Evolutionary conservation across 257 asterid genomes (phyloP), one percentile per base, ranked within the genome.

Genomic region (Penstemon newberryi): DNA sequence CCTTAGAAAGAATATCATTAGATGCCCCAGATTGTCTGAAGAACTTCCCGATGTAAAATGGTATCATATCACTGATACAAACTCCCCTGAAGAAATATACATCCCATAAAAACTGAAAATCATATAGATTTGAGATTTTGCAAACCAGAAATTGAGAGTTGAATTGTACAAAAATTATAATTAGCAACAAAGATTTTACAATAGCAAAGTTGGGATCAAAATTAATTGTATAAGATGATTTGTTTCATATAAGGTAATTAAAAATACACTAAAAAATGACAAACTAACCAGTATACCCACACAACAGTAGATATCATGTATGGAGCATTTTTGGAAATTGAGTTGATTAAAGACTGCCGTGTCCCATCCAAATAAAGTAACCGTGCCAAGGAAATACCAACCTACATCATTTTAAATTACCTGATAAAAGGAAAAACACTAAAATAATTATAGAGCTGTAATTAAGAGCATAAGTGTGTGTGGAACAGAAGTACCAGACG

Each of bases 1-100:
- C 97, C 97, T 87, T 87, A 9, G 91, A 80, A 78, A 65, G 77
- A 71, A 91, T 71, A 77, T 91, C 92, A 64, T 77, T 77, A 42
- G 96, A 81, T 54, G 89, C 90, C 51, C 84, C 87, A 67, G 97
- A 85, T 69, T 77, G 75, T 70, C 84, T 81, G 81, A 91, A 85
- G 62, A 87, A 55, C 67, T 83, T 91, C 65, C 97, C 97, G 18
- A 91, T 66, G 78, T 89, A 89, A 82, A 91, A 89, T 65, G 97
- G 97, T 78, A 91, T 77, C 97, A 91, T 87, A 75, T 91, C 97
- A 70, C 97, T 91, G 69, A 91, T 79, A 75, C 96, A 86, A 70
- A 91, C 95, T 54, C 96, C 98, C 96, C 96, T 89, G 85, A 47
- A 15, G 63, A 63, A 70, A 50, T 46, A 54, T 6, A 19, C 49